Conservation (phyloP, 768 basidiomycete species). For the Pisolithus sp. region DNA sequence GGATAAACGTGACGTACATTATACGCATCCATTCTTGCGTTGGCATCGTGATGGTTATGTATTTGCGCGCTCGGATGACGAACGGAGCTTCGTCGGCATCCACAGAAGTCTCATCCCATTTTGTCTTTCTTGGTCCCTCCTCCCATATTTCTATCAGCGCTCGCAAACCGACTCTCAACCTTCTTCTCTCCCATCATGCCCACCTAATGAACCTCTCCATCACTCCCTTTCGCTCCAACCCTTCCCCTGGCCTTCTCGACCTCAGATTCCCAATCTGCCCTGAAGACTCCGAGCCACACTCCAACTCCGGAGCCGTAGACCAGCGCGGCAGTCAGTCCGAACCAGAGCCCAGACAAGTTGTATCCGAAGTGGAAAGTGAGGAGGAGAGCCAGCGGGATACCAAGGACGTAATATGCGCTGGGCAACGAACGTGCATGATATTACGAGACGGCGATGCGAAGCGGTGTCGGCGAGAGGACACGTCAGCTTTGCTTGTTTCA, state of each 20-base stretch:
- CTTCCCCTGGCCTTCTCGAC: slow-evolving; percentile 11
- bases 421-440: slow-evolving; percentile 52
- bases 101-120: background rate
- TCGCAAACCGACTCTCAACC: background rate
- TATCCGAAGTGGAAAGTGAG: slow-evolving; percentile 58
- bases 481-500: background rate
- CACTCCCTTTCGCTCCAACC: slow-evolving; percentile 42
- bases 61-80: background rate
- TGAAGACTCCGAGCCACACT: slow-evolving; percentile 41
- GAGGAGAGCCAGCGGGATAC: slow-evolving; percentile 77
- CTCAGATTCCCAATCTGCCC: slow-evolving; percentile 69
- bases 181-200: slow-evolving; percentile 30
- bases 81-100: no score
- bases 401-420: slow-evolving; percentile 75
- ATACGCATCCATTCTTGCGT: background rate
- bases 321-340: slow-evolving; percentile 68
- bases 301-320: slow-evolving; percentile 56
- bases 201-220: slow-evolving; percentile 27
- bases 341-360: slow-evolving; percentile 75
- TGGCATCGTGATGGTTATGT: background rate
- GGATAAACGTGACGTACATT: background rate
- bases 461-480: background rate
- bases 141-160: background rate
- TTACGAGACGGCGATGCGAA: slow-evolving; percentile 23
- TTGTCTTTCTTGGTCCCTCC: background rate